Evolutionary conservation across 495 filamentous ascomycete genomes (phyloP).

Genomic region (Amorphotheca resinae): DNA sequence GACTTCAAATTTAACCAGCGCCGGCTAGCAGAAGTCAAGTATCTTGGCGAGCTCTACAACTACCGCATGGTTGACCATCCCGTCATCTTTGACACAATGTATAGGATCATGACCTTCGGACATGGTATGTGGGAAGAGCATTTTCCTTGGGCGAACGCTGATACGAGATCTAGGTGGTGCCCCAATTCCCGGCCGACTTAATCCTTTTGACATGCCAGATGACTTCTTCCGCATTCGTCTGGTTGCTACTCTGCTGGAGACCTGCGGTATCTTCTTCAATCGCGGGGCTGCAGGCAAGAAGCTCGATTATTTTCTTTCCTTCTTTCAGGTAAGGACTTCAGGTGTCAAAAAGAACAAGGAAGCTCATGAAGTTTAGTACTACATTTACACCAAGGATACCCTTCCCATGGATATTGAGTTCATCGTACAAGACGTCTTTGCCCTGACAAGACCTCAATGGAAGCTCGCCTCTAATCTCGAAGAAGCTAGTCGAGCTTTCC

Average conservation of each 20-base stretch:
- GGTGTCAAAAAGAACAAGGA: neutral
- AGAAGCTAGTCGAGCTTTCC: conserved; percentile 74
- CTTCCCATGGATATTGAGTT: conserved; percentile 97
- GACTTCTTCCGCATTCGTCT: conserved; percentile 93
- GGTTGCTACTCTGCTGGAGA: conserved; percentile 81
- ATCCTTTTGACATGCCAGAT: conserved; percentile 72
- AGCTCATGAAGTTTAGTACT: conserved; percentile 48
- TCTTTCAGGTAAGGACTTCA: conserved; percentile 55
- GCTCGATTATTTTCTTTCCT: conserved; percentile 94
- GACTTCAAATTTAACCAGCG: conserved; percentile 98
- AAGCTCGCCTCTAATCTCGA: conserved; percentile 67
- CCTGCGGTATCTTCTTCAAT: conserved; percentile 92
- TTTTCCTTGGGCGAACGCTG: too few relatives aligned
- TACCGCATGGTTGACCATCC: conserved; percentile 95
- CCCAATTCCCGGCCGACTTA: conserved; percentile 62
- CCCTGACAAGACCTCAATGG: conserved; percentile 78
- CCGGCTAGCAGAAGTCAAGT: conserved; percentile 90
- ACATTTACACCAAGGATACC: conserved; percentile 84
- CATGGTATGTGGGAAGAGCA: conserved; percentile 38
- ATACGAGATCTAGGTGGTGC: conserved; percentile 44
- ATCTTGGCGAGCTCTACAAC: conserved; percentile 93
- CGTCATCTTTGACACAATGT: conserved; percentile 90
- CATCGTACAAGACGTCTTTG: conserved; percentile 85
- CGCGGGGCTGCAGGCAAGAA: conserved; percentile 90
- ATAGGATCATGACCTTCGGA: conserved; percentile 85